These are phyloP conservation scores for Leishmania tropica DNA, from an alignment of 208 protist species.

Conservation along the genomic window DNA sequence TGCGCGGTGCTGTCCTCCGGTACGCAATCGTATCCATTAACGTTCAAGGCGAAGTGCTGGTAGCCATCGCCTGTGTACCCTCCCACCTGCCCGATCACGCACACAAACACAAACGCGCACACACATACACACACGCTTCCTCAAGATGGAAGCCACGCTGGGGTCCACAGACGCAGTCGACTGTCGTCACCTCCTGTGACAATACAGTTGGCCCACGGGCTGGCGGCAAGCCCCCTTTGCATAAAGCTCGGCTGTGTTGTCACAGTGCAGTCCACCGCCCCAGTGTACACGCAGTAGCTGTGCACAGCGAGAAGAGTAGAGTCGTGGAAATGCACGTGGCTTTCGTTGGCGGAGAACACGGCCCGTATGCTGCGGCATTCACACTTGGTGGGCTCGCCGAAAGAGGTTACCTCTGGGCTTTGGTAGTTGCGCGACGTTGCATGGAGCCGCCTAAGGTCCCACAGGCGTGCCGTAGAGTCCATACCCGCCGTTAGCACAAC, in stretches of 20 bases:
- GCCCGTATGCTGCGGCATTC: slow-evolving; percentile 77
- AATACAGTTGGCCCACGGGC: slow-evolving; percentile 56
- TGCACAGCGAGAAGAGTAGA: slow-evolving; percentile 64
- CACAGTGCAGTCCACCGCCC: slow-evolving; percentile 56
- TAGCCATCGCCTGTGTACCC: neutral
- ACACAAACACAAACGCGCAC: neutral
- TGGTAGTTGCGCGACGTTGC: slow-evolving; percentile 28
- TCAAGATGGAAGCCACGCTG: slow-evolving; percentile 53
- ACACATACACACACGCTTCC: neutral
- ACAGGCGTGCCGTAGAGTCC: slow-evolving; percentile 81
- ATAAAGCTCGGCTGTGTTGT: slow-evolving; percentile 63
- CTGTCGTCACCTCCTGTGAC: slow-evolving; percentile 86
- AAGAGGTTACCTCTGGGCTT: slow-evolving; percentile 60
- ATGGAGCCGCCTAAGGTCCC: slow-evolving; percentile 68
- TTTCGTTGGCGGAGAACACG: slow-evolving; percentile 73
- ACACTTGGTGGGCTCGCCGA: slow-evolving; percentile 77
- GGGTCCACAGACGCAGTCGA: slow-evolving; percentile 81
- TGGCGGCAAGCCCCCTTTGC: slow-evolving; percentile 60
- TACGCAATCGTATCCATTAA: neutral
- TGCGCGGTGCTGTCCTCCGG: neutral
- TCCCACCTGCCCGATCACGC: neutral
- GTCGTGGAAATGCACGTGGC: slow-evolving; percentile 74
- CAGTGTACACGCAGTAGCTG: slow-evolving; percentile 71
- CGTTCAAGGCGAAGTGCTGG: neutral
- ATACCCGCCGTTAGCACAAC: slow-evolving; percentile 82